These are phyloP conservation scores for Boletales sp. DNA, from an alignment of 768 basidiomycete genomes.

Conservation along the genomic window DNA sequence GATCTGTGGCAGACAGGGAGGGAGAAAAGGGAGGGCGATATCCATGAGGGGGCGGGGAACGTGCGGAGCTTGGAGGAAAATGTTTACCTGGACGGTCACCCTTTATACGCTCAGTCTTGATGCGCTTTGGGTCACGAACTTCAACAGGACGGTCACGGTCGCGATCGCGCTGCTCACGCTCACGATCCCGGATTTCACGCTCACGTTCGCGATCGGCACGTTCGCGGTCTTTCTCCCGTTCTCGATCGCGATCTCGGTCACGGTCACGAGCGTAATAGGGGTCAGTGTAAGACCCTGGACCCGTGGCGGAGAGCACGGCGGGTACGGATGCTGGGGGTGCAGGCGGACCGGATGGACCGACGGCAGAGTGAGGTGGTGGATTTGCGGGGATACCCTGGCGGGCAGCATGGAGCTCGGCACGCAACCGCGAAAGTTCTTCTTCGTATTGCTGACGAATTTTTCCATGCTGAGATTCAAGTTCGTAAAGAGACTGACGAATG, in stretches of 20 bases:
- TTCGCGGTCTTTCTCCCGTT: constrained; percentile 40
- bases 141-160: constrained; percentile 47
- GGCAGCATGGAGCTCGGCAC: constrained; percentile 59
- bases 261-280: constrained; percentile 39
- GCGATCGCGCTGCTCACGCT: constrained; percentile 39
- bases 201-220: constrained; percentile 36
- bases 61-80: constrained; percentile 19
- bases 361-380: constrained; percentile 34
- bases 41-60: constrained; percentile 34
- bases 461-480: constrained; percentile 84
- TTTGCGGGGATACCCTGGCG: constrained; percentile 38
- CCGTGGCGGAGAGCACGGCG: constrained; percentile 25
- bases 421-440: constrained; percentile 71
- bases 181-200: constrained; percentile 35
- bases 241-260: constrained; percentile 38
- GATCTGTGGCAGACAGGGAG: constrained; percentile 27
- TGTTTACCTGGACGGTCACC: constrained; percentile 41
- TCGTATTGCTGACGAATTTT: constrained; percentile 88
- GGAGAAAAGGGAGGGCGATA: constrained; percentile 24
- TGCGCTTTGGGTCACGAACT: constrained; percentile 55
- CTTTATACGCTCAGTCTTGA: constrained; percentile 52
- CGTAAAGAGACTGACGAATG: constrained; percentile 87
- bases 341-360: constrained; percentile 33
- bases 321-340: constrained; percentile 30
- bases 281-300: constrained; percentile 33